These are phyloP conservation scores for Daldinia grandis DNA, from an alignment of 495 filamentous ascomycete genomes.

Conservation along the genomic window DNA sequence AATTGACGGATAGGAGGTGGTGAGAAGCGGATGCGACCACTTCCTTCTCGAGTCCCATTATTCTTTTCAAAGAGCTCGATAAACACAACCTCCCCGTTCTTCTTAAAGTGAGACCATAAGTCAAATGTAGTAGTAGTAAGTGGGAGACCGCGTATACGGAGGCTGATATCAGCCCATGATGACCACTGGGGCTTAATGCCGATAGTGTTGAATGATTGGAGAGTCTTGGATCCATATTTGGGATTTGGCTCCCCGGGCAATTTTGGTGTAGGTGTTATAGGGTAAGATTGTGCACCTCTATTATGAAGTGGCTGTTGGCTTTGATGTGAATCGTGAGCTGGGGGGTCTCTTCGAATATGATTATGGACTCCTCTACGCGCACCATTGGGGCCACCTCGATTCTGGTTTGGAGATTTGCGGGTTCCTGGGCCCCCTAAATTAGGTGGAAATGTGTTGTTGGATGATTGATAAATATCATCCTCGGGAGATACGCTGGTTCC, in stretches of 20 bases:
- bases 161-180: slow-evolving; percentile 28
- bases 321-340: background rate
- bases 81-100: slow-evolving; percentile 44
- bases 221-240: background rate
- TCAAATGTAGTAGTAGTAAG: slow-evolving; percentile 35
- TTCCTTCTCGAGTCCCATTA: slow-evolving; percentile 5
- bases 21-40: slow-evolving; percentile 48
- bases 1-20: slow-evolving; percentile 46
- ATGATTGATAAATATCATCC: background rate
- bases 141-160: slow-evolving; percentile 44
- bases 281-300: background rate
- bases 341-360: background rate
- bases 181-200: slow-evolving; percentile 42
- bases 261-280: background rate
- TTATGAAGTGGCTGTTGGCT: background rate
- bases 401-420: background rate
- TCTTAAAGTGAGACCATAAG: slow-evolving; percentile 38
- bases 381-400: background rate
- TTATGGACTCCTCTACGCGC: background rate
- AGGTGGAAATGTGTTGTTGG: background rate
- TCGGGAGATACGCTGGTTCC: background rate
- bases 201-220: background rate
- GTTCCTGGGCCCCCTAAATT: background rate
- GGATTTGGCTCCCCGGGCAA: background rate
- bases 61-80: slow-evolving; percentile 47